These are phyloP conservation scores for Tinospora cordifolia DNA, from an alignment of 164 flowering plant species.

Conservation along the genomic window DNA sequence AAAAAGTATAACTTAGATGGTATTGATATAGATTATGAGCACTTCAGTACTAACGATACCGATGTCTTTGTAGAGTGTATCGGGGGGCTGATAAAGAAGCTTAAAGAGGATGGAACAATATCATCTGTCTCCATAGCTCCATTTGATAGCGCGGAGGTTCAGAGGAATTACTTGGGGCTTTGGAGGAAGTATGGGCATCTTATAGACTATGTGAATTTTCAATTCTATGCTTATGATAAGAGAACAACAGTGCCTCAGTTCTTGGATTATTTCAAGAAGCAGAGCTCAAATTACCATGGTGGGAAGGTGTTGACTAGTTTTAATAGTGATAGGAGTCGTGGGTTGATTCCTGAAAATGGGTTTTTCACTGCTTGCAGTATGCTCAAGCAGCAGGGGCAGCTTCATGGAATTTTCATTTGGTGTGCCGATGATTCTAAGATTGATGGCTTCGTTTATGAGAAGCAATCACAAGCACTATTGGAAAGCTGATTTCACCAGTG, in stretches of 20 bases:
- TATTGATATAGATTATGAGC: constrained; percentile 51
- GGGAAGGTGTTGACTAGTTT: constrained; percentile 45
- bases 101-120: constrained; percentile 33
- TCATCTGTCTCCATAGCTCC: constrained; percentile 55
- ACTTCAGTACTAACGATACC: constrained; percentile 30
- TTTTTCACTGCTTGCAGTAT: constrained; percentile 44
- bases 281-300: constrained; percentile 32
- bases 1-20: constrained; percentile 39
- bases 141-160: constrained; percentile 35
- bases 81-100: constrained; percentile 28
- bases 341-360: constrained; percentile 36
- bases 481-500: constrained; percentile 10
- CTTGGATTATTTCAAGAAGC: constrained; percentile 27
- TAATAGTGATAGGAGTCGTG: constrained; percentile 35
- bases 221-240: constrained; percentile 46
- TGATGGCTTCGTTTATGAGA: constrained; percentile 35
- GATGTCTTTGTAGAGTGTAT: constrained; percentile 44
- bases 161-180: constrained; percentile 38
- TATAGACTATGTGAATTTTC: constrained; percentile 56
- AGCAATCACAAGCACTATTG: constrained; percentile 35
- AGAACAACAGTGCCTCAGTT: constrained; percentile 45
- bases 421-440: constrained; percentile 52
- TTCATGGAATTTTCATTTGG: constrained; percentile 52
- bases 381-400: constrained; percentile 31
- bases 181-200: constrained; percentile 37